phyloP scores from a whole-genome alignment of 208 protist genomes.

The Trypanosoma melophagium region DNA sequence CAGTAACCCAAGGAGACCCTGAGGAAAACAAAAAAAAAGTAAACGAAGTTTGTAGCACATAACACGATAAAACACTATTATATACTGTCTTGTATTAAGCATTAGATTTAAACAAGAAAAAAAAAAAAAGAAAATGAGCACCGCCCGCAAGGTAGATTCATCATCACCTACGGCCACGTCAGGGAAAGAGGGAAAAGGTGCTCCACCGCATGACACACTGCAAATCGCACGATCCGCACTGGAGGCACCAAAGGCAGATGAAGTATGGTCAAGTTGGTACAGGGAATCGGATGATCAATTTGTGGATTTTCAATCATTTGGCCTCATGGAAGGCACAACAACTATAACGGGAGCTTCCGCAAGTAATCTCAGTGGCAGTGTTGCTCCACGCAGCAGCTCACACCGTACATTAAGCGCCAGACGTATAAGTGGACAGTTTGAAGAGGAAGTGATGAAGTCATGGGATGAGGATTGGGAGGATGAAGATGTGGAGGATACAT shows the following conservation, averaged over 20 bases:
- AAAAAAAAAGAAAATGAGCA: too few species aligned
- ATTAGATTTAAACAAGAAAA: too few species aligned
- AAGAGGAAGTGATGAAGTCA: constrained; percentile 86
- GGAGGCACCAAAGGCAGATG: constrained; percentile 53
- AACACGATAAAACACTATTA: too few species aligned
- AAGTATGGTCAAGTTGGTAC: constrained; percentile 86
- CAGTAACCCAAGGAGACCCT: too few species aligned
- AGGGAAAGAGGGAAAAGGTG: not conserved
- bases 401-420: constrained; percentile 78
- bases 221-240: constrained; percentile 63
- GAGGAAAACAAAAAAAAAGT: too few species aligned
- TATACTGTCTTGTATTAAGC: too few species aligned
- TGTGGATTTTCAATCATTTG: constrained; percentile 82
- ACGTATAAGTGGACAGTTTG: constrained; percentile 88
- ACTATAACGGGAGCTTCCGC: constrained; percentile 17
- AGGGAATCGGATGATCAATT: constrained; percentile 78
- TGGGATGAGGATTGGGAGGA: constrained; percentile 93
- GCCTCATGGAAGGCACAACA: constrained; percentile 22
- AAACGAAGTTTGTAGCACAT: too few species aligned
- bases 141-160: too few species aligned
- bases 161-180: not conserved
- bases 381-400: constrained; percentile 41
- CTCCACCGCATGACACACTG: constrained; percentile 28
- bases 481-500: constrained; percentile 91
- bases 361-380: constrained; percentile 3